A percentile compares a stretch with the other conserved stretches of the same genome.
Conservation (phyloP, 208 protist genomes). For the Phytomonas francai region DNA sequence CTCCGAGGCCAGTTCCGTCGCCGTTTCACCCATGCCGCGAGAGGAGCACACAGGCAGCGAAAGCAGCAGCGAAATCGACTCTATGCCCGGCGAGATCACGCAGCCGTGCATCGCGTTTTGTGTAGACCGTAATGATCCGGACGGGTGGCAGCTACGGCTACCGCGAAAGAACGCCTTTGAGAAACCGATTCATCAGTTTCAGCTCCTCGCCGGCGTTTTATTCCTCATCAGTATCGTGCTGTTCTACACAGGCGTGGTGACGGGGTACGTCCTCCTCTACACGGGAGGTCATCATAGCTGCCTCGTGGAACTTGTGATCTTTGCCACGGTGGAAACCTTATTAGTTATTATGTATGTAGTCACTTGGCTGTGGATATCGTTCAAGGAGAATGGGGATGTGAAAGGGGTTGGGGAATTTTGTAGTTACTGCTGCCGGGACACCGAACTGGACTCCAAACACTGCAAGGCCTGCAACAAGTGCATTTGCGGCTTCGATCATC, state of each 20-base stretch:
- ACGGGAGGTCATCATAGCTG: conserved; percentile 14
- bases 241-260: conserved; percentile 45
- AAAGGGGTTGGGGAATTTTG: conserved; percentile 50
- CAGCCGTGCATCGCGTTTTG: conserved; percentile 29
- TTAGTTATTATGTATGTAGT: conserved; percentile 18
- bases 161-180: conserved; percentile 57
- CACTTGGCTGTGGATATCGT: conserved; percentile 31
- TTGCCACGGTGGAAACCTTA: conserved; percentile 15
- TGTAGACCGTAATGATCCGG: conserved; percentile 35
- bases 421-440: conserved; percentile 51
- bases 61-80: conserved; percentile 9
- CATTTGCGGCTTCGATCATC: conserved; percentile 83
- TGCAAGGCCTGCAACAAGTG: conserved; percentile 90
- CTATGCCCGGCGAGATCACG: conserved; percentile 1
- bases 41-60: conserved; percentile 6
- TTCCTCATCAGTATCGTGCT: conserved; percentile 27
- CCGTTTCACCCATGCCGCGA: background rate
- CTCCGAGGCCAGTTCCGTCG: background rate
- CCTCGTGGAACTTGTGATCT: conserved; percentile 36
- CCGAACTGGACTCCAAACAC: conserved; percentile 58
- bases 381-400: conserved; percentile 52
- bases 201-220: conserved; percentile 44
- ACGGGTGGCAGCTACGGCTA: conserved; percentile 37
- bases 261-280: conserved; percentile 40
- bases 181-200: conserved; percentile 51